Base-by-base conservation (phyloP, 257 asterid genomes). In the Hygrophila difformis region DNA sequence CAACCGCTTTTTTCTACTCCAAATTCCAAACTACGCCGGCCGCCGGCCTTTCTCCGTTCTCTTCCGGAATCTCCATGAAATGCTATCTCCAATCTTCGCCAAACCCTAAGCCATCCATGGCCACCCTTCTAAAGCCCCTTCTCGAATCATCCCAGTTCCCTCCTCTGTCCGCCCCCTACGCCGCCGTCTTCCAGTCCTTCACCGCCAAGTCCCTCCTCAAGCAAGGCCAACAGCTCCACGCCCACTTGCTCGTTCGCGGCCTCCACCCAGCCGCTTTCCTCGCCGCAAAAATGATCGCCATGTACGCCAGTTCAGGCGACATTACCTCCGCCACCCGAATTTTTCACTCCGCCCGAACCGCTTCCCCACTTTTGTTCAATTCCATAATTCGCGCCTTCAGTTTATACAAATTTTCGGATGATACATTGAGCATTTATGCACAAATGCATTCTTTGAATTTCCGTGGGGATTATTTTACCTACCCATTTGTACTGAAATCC, bases 281-380 rank as follows among this genome's bases (percentile, higher is more conserved):
- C 55, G 69, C 93, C 24, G 78, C 97, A 18, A 87, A 83, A 56
- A 77, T 87, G 87, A 93, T 87, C n/a, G 93, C 96, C 18, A 82
- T 87, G 89, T 87, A 83, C 73, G 94, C 87, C 29, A 83, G 94
- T 73, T 75, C 84, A 56, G 93, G 94, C 24, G 91, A 82, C 63
- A 63, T 87, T 7, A 13, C 50, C 54, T 69, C 93, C 47, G 93
- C 97, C 52, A 19, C 69, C 47, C 18, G 39, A 34, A 24, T 83
- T 14, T 87, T 79, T 67, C 9, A 58, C 49, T 51, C 69, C 62
- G 52, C 66, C 14, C 41, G 29, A 23, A 6, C 42, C 55, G 78
- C 72, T 0, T 66, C 94, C 43, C 43, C 45, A 2, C 76, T 80
- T 44, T 49, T 78, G 17, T 87, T 73, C 61, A 87, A 87, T 46